phyloP scores from a whole-genome alignment of 208 protist species.

The Acanthamoeba quina region DNA sequence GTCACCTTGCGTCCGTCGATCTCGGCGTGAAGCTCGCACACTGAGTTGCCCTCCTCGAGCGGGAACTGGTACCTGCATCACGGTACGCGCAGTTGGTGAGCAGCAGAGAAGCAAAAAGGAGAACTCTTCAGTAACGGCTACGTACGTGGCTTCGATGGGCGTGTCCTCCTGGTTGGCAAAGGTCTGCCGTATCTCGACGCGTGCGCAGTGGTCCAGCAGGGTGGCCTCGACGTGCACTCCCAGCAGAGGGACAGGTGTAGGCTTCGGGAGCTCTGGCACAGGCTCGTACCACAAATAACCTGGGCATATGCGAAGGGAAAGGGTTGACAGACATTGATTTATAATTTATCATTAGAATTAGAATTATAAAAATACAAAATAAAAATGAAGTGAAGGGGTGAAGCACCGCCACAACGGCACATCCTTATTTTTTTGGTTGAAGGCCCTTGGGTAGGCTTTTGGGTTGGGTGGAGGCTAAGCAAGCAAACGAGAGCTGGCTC shows the following conservation, averaged over 20 bases:
- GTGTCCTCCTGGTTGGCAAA: constrained; percentile 59
- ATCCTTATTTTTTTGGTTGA: background rate
- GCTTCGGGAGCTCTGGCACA: background rate
- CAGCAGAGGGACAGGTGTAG: constrained; percentile 1
- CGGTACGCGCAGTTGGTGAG: background rate
- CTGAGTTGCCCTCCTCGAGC: constrained; percentile 84
- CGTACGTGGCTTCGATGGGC: constrained; percentile 57
- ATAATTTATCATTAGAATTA: background rate
- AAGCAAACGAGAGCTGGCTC: too few relatives aligned
- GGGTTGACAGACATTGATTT: background rate
- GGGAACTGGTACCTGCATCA: constrained; percentile 84
- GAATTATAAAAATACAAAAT: background rate
- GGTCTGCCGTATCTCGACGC: constrained; percentile 43
- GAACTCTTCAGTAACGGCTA: background rate
- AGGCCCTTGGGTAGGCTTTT: too few relatives aligned
- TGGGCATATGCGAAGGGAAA: background rate
- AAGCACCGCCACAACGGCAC: constrained; percentile 1
- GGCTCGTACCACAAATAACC: background rate
- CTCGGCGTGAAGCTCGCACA: constrained; percentile 86
- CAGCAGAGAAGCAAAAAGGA: background rate
- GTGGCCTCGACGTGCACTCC: constrained; percentile 37
- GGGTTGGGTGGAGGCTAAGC: too few relatives aligned
- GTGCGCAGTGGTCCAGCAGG: constrained; percentile 15
- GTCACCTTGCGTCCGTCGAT: constrained; percentile 87
- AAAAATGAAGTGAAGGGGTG: background rate